Base-by-base conservation (phyloP, 2,329 filamentous ascomycete genomes). In the Nemania sp. region DNA sequence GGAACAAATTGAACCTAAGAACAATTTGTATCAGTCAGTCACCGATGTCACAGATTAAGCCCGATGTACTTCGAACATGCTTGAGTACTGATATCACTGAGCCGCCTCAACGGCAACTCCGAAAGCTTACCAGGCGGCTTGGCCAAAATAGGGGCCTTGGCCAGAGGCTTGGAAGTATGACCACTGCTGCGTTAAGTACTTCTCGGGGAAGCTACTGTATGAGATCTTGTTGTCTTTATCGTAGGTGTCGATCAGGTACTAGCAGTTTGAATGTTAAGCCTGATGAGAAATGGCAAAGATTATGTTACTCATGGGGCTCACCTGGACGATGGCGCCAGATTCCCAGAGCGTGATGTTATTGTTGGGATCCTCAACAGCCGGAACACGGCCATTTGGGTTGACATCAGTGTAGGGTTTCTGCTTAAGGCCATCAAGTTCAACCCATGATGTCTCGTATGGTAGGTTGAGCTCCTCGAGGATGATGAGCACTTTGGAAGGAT, bases 51-150 rank as follows among this genome's bases (percentile, higher is more conserved):
- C 14, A 6, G 17, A 23, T 4, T 30, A 6, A 17, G 6, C 34
- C 5, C 28, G n/a, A n/a, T n/a, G n/a, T n/a, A n/a, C n/a, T n/a
- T 41, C 17, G 17, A 7, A 26, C 8, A 37, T 36, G 20, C 31
- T 28, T 28, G 6, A 12, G 30, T n/a, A 11, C 28, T 45, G 42
- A 24, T n/a, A n/a, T n/a, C n/a, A n/a, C 11, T 20, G 28, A 28
- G 40, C 40, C n/a, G 30, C 12, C 28, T 39, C 15, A 47, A 15
- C 44, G n/a, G 17, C 20, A 28, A 37, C 22, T 17, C 8, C 20
- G 19, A 28, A 39, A 14, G n/a, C 44, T 39, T 39, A 47, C 44
- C 34, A 47, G 44, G 44, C 44, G 44, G 44, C 44, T 39, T 47
- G 44, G 14, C 44, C 44, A 37, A 39, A 47, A 15, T 41, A 41